Evolutionary conservation across 75 land plant genomes (phyloP).

Genomic region (Azolla pinnata): DNA sequence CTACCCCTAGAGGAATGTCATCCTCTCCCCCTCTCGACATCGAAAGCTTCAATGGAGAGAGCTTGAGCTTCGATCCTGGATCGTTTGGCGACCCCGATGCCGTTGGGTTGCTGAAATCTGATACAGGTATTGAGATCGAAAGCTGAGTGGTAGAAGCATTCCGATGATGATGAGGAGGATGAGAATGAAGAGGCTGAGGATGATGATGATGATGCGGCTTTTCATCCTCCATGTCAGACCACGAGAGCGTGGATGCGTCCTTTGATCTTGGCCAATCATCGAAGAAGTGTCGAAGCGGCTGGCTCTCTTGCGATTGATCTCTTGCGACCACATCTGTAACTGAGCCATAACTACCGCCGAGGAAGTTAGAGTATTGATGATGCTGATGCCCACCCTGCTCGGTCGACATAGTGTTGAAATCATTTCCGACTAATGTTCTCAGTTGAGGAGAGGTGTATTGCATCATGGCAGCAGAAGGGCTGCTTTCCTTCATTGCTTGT

Average conservation of each 20-base stretch:
- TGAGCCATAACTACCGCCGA: constrained; percentile 5
- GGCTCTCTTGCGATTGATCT: constrained; percentile 10
- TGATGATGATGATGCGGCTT: constrained; percentile 10
- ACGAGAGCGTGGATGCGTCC: constrained; percentile 34
- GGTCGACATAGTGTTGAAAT: constrained; percentile 1
- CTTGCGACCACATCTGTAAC: constrained; percentile 11
- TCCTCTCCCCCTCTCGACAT: constrained; percentile 27
- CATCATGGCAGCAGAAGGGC: constrained; percentile 2
- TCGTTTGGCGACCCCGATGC: constrained; percentile 18
- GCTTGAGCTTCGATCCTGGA: constrained; percentile 49
- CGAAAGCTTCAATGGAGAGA: constrained; percentile 62
- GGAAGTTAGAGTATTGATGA: constrained; percentile 3
- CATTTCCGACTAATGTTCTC: constrained; percentile 2
- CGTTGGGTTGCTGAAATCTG: constrained; percentile 41
- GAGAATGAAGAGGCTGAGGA: constrained; percentile 1
- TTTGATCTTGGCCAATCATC: constrained; percentile 61
- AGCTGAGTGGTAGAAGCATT: constrained; percentile 52
- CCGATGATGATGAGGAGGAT: constrained; percentile 13
- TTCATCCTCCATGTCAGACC: constrained; percentile 32
- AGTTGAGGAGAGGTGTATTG: constrained; percentile 9
- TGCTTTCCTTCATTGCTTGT: constrained; percentile 9
- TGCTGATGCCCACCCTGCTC: background rate
- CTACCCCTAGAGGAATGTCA: constrained; percentile 14
- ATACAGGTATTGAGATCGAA: constrained; percentile 64
- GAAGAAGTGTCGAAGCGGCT: constrained; percentile 56